Percentiles rank a stretch among this genome's conserved stretches.
phyloP scores from a whole-genome alignment of 2,329 filamentous ascomycete species.

The Apiospora koreana region DNA sequence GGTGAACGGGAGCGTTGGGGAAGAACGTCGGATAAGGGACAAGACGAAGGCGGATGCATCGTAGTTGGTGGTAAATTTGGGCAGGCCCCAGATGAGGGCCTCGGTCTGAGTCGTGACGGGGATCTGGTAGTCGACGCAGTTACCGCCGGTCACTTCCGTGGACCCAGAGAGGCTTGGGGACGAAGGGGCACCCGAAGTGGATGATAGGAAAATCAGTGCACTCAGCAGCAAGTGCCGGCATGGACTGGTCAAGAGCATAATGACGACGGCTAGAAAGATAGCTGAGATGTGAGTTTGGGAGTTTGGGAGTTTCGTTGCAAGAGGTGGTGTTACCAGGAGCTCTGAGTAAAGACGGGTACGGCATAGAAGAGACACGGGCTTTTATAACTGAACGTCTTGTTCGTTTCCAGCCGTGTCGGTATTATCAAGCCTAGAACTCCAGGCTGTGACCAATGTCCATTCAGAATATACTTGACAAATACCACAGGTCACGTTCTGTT shows the following conservation, averaged over 20 bases:
- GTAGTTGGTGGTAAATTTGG: not conserved
- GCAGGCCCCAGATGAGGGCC: not conserved
- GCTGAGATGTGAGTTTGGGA: too few species aligned
- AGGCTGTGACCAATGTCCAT: not conserved
- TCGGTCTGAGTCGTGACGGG: not conserved
- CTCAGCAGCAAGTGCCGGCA: not conserved
- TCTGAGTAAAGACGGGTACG: not conserved
- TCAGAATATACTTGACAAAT: not conserved
- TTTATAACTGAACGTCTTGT: not conserved
- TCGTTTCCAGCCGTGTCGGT: not conserved
- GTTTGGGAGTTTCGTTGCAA: too few species aligned
- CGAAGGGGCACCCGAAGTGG: not conserved
- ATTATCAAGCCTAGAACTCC: not conserved
- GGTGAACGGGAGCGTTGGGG: not conserved
- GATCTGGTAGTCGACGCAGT: not conserved
- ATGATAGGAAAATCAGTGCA: not conserved
- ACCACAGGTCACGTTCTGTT: not conserved
- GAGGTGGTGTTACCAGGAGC: not conserved
- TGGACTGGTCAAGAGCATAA: not conserved
- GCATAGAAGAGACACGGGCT: not conserved
- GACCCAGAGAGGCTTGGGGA: not conserved
- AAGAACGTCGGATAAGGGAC: not conserved
- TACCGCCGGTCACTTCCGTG: not conserved
- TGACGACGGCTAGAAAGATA: not conserved
- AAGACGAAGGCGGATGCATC: not conserved